Conservation (phyloP, 1,139 yeast species). For the Saccharomyces hybrid region DNA sequence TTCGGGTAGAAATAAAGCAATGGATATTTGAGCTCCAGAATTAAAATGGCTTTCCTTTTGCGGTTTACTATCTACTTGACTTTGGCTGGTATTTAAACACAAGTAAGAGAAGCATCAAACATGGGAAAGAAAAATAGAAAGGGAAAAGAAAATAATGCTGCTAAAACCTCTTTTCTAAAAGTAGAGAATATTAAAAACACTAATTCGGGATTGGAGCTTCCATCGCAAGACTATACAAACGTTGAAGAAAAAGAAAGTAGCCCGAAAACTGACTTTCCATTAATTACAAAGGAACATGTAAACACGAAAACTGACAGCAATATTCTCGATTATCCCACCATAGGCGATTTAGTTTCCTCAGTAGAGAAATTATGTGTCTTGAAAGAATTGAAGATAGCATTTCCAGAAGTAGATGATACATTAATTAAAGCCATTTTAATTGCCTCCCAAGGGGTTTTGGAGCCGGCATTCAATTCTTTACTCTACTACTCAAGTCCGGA, state of each 20-base stretch:
- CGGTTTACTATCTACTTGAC: neutral
- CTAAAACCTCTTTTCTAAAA: neutral
- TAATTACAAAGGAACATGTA: neutral
- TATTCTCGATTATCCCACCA: neutral
- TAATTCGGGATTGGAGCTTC: neutral
- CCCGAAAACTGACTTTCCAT: neutral
- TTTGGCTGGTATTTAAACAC: neutral
- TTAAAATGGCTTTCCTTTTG: neutral
- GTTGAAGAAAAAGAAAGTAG: neutral
- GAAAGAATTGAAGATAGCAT: slow-evolving; percentile 51
- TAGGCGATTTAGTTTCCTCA: neutral
- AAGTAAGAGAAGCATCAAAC: neutral
- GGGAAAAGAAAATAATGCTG: neutral
- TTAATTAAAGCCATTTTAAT: slow-evolving; percentile 64
- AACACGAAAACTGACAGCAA: neutral
- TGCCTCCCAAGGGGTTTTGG: slow-evolving; percentile 68
- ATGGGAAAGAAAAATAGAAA: neutral
- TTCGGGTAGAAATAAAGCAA: neutral
- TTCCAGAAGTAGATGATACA: slow-evolving; percentile 60
- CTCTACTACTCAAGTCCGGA: slow-evolving; percentile 76
- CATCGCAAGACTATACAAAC: neutral
- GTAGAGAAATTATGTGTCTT: neutral
- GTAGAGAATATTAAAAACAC: neutral
- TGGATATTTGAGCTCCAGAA: neutral
- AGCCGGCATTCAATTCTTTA: slow-evolving; percentile 75